These are phyloP conservation scores for Lepidium sativum DNA, from an alignment of 345 rosid genomes.

Conservation along the genomic window DNA sequence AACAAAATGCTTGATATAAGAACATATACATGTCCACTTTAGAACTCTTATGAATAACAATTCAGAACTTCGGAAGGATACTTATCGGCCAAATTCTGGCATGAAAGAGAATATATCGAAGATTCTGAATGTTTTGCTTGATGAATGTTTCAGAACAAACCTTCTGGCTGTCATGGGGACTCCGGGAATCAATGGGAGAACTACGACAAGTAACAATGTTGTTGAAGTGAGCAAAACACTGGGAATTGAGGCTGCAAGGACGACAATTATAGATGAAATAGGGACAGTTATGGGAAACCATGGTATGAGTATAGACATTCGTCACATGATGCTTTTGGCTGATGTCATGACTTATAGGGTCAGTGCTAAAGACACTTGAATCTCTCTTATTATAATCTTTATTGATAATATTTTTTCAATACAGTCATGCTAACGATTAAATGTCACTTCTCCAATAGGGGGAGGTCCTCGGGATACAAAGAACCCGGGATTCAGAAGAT, in stretches of 20 bases:
- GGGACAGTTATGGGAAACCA: conserved; percentile 65
- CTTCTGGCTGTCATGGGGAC: conserved; percentile 87
- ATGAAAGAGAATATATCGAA: neutral
- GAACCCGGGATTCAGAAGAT: conserved; percentile 88
- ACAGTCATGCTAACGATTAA: conserved; percentile 1
- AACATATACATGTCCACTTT: neutral
- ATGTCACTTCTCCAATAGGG: conserved; percentile 43
- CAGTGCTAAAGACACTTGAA: conserved; percentile 18
- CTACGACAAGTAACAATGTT: conserved; percentile 70
- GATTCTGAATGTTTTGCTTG: too few relatives aligned
- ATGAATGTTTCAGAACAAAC: conserved; percentile 52
- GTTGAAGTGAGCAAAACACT: conserved; percentile 65
- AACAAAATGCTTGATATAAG: neutral
- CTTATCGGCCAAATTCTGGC: neutral
- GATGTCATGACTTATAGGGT: conserved; percentile 94
- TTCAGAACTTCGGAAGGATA: neutral
- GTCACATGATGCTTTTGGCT: conserved; percentile 98
- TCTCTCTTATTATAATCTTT: conserved; percentile 1
- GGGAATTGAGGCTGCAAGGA: conserved; percentile 98
- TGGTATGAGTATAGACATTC: conserved; percentile 95
- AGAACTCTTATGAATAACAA: neutral
- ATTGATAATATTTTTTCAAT: neutral
- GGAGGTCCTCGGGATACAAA: conserved; percentile 91
- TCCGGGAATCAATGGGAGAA: conserved; percentile 77
- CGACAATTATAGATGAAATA: conserved; percentile 79